phyloP scores from a whole-genome alignment of 106 monocot genomes.

The Dioscorea alata region DNA sequence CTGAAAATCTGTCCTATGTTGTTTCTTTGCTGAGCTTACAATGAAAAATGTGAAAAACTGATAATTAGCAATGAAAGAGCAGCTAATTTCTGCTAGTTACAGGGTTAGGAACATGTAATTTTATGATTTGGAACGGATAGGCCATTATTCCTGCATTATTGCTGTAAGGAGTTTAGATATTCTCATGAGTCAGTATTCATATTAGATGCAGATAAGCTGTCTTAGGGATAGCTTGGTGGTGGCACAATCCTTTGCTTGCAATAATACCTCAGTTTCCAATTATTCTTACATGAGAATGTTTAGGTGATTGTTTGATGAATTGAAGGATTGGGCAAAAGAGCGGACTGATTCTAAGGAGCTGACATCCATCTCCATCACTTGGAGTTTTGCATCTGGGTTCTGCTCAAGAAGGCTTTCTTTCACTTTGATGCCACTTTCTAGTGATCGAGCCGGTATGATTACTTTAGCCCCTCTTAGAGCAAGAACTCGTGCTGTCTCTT shows the following conservation, averaged over 20 bases:
- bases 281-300: conserved; percentile 77
- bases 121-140: conserved; percentile 71
- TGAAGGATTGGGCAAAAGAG: conserved; percentile 54
- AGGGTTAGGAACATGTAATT: too few species aligned
- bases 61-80: too few species aligned
- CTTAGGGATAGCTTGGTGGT: neutral
- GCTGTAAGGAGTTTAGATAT: conserved; percentile 13
- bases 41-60: too few species aligned
- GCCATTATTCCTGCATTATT: conserved; percentile 87
- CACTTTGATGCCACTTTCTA: conserved; percentile 51
- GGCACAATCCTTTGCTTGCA: too few species aligned
- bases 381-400: conserved; percentile 49
- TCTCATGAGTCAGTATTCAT: neutral
- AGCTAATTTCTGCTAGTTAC: too few species aligned
- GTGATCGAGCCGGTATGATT: conserved; percentile 52
- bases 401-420: conserved; percentile 61
- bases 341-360: conserved; percentile 68
- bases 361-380: conserved; percentile 84
- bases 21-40: too few species aligned
- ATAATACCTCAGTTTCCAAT: neutral
- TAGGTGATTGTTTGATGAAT: conserved; percentile 42
- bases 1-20: too few species aligned
- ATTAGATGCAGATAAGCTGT: neutral
- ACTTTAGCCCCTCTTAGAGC: conserved; percentile 76
- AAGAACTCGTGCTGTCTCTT: conserved; percentile 81